Evolutionary conservation across 352 stramenopile genomes (phyloP), one percentile per base, ranked within the genome.

Genomic region (Halophytophthora batemanensis): DNA sequence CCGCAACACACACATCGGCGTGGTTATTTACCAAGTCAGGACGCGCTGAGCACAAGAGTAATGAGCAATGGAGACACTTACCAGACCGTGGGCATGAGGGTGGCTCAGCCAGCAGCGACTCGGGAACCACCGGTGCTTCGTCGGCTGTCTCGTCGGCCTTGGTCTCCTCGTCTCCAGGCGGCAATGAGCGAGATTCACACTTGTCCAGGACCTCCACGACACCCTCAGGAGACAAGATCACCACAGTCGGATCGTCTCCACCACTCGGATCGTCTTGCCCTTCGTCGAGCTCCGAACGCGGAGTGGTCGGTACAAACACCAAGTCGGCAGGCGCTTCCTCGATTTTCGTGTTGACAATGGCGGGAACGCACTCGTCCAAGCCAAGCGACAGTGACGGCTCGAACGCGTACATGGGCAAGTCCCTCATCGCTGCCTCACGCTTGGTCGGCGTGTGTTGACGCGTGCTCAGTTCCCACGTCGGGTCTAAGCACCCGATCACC

Each of bases 381-480:
- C 72, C 55, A 33, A 75, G 28, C 11, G 66, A 72, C 22, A 71
- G 35, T n/a, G 66, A 75, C 15, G 62, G 56, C 48, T 71, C 61
- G 41, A 66, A 70, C 53, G 63, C 48, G 28, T 75, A 75, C 42
- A 71, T 69, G 17, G 66, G 59, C 66, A 75, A 61, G n/a, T 67
- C 33, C 15, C 15, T 40, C 55, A 18, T 69, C 45, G 60, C 61
- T 10, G 19, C 15, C 55, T 75, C 53, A 13, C 39, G 31, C 45
- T 45, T 53, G 28, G 42, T 72, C 18, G 65, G 21, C 19, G 59
- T 60, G 7, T 56, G 46, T 12, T 25, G 13, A 3, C 34, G 61
- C 6, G 50, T 47, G 42, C 38, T 40, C 53, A 47, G 63, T 45
- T 63, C 66, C 68, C 64, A 77, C 14, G 41, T 31, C 35, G 56